These are phyloP conservation scores for Paramecium caudatum DNA, from an alignment of 73 alveolate genomes.

Conservation along the genomic window DNA sequence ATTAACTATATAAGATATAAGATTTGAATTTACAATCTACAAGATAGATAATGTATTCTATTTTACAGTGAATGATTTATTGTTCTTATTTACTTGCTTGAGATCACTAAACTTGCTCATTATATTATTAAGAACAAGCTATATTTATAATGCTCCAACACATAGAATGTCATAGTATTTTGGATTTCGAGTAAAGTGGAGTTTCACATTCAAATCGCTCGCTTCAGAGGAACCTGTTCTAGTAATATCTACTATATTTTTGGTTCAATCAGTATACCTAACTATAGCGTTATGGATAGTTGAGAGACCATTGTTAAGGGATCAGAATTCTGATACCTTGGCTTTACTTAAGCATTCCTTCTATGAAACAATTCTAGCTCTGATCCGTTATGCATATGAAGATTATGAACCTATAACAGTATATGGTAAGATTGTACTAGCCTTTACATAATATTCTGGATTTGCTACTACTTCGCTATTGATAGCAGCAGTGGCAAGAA, in stretches of 20 bases:
- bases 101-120: background rate
- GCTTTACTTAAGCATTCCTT: background rate
- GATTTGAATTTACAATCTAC: background rate
- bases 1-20: background rate
- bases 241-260: slow-evolving; percentile 7
- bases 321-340: background rate
- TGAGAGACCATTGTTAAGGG: slow-evolving; percentile 17
- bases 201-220: slow-evolving; percentile 9
- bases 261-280: background rate
- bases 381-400: background rate
- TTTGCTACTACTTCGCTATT: slow-evolving; percentile 15
- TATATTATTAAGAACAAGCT: background rate
- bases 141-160: background rate
- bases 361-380: background rate
- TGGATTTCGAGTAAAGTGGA: slow-evolving; percentile 32
- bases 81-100: background rate
- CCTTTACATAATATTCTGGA: slow-evolving; percentile 16
- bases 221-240: background rate
- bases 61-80: background rate
- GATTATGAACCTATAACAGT: slow-evolving; percentile 31
- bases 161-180: slow-evolving; percentile 4
- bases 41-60: background rate
- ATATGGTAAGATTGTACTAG: background rate
- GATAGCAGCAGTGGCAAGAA: slow-evolving; percentile 6
- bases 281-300: slow-evolving; percentile 30